phyloP scores from a whole-genome alignment of 768 basidiomycete species.

The Suillus paluster region DNA sequence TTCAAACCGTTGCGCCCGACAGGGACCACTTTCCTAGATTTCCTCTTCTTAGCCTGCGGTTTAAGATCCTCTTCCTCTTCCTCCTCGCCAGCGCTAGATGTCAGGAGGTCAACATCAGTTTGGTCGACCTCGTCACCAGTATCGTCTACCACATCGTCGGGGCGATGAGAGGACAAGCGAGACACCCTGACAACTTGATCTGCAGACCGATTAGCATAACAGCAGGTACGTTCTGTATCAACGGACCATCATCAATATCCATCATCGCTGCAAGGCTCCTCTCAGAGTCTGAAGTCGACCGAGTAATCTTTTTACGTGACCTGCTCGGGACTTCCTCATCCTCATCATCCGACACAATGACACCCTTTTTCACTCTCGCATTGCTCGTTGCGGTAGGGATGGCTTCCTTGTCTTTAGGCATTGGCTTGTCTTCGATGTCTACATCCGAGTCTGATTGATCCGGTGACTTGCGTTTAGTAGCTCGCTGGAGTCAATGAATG shows the following conservation, averaged over 20 bases:
- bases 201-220: constrained; percentile 21
- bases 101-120: constrained; percentile 30
- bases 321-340: constrained; percentile 38
- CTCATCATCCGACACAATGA: constrained; percentile 66
- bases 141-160: constrained; percentile 32
- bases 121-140: constrained; percentile 34
- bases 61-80: constrained; percentile 33
- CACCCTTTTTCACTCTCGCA: constrained; percentile 49
- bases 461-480: constrained; percentile 50
- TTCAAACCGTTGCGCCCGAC: constrained; percentile 79
- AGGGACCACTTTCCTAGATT: constrained; percentile 65
- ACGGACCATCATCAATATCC: constrained; percentile 77
- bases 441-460: constrained; percentile 38
- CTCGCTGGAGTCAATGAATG: constrained; percentile 34
- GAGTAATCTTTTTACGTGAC: constrained; percentile 34
- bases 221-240: constrained; percentile 15
- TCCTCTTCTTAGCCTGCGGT: constrained; percentile 42
- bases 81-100: constrained; percentile 33
- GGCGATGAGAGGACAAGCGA: constrained; percentile 21
- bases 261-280: constrained; percentile 61
- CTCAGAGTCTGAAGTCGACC: constrained; percentile 47
- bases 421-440: constrained; percentile 18
- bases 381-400: constrained; percentile 11
- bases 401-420: constrained; percentile 16
- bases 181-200: constrained; percentile 30